Base-by-base conservation (phyloP, 2,329 filamentous ascomycete genomes). In the Tolypocladium nubicola region DNA sequence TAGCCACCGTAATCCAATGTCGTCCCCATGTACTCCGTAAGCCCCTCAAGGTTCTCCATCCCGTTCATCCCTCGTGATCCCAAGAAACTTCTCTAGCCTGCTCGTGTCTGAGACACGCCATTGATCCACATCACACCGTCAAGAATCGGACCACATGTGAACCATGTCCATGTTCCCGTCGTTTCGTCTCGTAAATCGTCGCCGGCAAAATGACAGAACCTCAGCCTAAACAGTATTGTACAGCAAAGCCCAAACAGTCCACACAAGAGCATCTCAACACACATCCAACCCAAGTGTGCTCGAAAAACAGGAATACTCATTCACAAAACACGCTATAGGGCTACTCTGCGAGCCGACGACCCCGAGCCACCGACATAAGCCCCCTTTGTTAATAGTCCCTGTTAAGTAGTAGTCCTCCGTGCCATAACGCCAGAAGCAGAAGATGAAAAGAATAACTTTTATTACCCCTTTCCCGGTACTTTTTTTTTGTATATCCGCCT, bases 301-400 rank as follows among this genome's bases (percentile, higher is more conserved):
- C 21, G n/a, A 39, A 30, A 41, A 41, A 33, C 38, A 54, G 13
- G 13, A 11, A 38, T 54, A 35, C 38, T 43, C 35, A 54, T 54
- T 54, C 23, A 54, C 52, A 53, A 54, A 41, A 33, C 52, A 54
- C 38, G 52, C 52, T 54, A 54, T 14, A 54, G 52, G 52, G 52
- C 38, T 54, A 43, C 38, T 54, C 23, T 41, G 35, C 52, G 23
- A 54, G 52, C 52, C 47, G 30, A 52, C 30, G 47, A 52, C 30
- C 21, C 4, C 38, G 41, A 41, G 52, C 52, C 52, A 54, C 52
- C 33, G 52, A 50, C 19, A 10, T 13, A 33, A 7, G 30, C 30
- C 47, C 47, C 30, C 6, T 19, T 49, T n/a, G 47, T 35, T 33
- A n/a, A 35, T 52, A 21, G 47, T 37, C 30, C 47, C 47, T 1